phyloP scores from a whole-genome alignment of 371 early-diverging fungal genomes.

The Actinomortierella ambigua region DNA sequence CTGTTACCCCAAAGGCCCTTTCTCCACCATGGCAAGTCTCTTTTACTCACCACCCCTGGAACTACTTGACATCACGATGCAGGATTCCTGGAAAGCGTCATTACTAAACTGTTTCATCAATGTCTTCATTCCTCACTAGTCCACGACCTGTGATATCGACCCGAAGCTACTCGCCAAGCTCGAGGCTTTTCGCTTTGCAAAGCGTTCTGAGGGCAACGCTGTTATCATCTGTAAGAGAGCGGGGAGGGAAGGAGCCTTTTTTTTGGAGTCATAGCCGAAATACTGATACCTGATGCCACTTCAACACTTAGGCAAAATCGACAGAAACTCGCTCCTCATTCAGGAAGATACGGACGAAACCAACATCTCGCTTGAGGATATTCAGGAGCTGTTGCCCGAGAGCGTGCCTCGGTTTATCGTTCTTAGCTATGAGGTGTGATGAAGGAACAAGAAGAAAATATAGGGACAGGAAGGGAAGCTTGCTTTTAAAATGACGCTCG shows the following conservation, averaged over 20 bases:
- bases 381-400: slow-evolving; percentile 70
- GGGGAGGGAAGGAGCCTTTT: slow-evolving; percentile 3
- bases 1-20: too few relatives aligned
- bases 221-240: slow-evolving; percentile 59
- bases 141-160: slow-evolving; percentile 63
- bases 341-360: slow-evolving; percentile 61
- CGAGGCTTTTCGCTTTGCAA: slow-evolving; percentile 63
- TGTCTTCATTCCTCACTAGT: neutral
- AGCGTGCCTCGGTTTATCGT: slow-evolving; percentile 71
- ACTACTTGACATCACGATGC: too few relatives aligned
- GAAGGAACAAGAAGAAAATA: too few relatives aligned
- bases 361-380: slow-evolving; percentile 58
- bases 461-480: too few relatives aligned
- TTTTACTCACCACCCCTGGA: too few relatives aligned
- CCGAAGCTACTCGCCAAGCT: slow-evolving; percentile 58
- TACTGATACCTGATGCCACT: neutral
- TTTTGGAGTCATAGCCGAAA: slow-evolving; percentile 1
- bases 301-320: slow-evolving; percentile 59
- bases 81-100: too few relatives aligned
- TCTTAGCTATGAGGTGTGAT: slow-evolving; percentile 63
- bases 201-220: slow-evolving; percentile 59
- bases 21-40: too few relatives aligned
- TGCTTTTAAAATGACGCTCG: too few relatives aligned
- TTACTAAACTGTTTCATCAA: too few relatives aligned
- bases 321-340: slow-evolving; percentile 55